These are phyloP conservation scores for Arthrobotrys megalospora DNA, from an alignment of 2,329 filamentous ascomycete genomes.

Conservation along the genomic window DNA sequence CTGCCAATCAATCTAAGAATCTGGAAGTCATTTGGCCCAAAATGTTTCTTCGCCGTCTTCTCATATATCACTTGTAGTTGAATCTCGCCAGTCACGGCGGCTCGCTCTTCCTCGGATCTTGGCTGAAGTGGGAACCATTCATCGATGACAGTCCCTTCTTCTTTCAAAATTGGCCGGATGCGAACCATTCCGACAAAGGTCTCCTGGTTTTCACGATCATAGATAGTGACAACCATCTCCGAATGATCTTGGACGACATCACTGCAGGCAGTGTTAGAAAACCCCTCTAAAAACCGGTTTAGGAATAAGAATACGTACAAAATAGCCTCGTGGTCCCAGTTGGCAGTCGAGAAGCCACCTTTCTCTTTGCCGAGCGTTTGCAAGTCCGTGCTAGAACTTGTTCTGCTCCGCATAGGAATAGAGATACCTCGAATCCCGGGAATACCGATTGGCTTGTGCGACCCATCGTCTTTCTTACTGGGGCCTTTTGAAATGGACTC, in stretches of 20 bases:
- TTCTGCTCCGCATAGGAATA: constrained; percentile 95
- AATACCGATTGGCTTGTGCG: constrained; percentile 75
- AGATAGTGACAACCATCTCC: constrained; percentile 91
- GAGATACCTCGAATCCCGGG: constrained; percentile 83
- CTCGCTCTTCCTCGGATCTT: constrained; percentile 82
- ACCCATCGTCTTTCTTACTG: constrained; percentile 73
- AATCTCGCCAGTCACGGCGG: constrained; percentile 85
- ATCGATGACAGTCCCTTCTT: constrained; percentile 80
- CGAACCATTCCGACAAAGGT: constrained; percentile 93
- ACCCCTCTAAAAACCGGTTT: constrained; percentile 48
- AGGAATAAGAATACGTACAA: constrained; percentile 78
- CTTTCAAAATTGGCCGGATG: constrained; percentile 77
- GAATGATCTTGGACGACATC: constrained; percentile 94
- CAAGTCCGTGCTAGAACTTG: constrained; percentile 94
- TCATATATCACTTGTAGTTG: constrained; percentile 89
- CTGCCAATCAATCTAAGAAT: constrained; percentile 97
- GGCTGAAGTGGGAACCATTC: constrained; percentile 89
- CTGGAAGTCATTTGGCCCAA: constrained; percentile 94
- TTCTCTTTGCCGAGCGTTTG: constrained; percentile 71
- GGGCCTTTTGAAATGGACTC: constrained; percentile 94
- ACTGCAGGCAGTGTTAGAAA: constrained; percentile 71
- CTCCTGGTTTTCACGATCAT: constrained; percentile 87
- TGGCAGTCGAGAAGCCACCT: constrained; percentile 81
- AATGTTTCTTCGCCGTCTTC: constrained; percentile 88
- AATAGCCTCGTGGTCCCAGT: constrained; percentile 94